Evolutionary conservation across 2,329 filamentous ascomycete genomes (phyloP), one percentile per base, ranked within the genome.

Genomic region (Neonectria neomacrospora): DNA sequence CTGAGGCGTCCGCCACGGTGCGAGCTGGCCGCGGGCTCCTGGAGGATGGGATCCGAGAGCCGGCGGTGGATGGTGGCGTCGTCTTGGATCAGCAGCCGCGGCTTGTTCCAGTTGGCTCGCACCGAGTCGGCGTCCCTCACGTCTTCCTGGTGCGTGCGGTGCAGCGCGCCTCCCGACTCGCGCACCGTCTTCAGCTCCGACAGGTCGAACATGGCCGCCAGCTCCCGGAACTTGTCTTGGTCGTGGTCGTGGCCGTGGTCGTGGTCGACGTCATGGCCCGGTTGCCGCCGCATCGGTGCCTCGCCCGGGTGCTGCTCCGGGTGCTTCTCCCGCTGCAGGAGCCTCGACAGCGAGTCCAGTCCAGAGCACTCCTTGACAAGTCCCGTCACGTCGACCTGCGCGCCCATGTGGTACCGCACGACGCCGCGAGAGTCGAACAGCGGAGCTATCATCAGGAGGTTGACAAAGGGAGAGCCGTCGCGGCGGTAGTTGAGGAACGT

Each of bases 391-490:
- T 93, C 91, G 28, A 93, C 86, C 73, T 93, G 90, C 0, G 90
- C 90, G 23, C 91, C 91, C 58, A 93, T 87, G 71, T 88, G 78
- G 74, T 93, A 93, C 28, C 90, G 84, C 1, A 91, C 83, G 0
- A 82, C 81, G 2, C 91, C 91, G 18, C 86, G 84, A 47, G 86
- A 90, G 71, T 93, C 91, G 67, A 88, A 86, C 0, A 93, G 79
- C 0, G 90, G 91, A 1, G 90, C 88, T n/a, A 87, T 85, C 88
- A 92, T 91, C 23, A 93, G 81, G 2, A 94, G 81, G 65, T 93
- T 94, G 84, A 93, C 90, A 72, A 93, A 93, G 0, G 90, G 90
- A 1, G 89, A 91, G 0, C 91, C 91, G 69, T 93, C 91, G n/a
- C 90, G 86, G 32, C 90, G 86, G 71, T 92, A 94, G 75, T 94